Conservation (phyloP, 176 grass and related monocot species). For the Hyparrhenia diplandra region DNA sequence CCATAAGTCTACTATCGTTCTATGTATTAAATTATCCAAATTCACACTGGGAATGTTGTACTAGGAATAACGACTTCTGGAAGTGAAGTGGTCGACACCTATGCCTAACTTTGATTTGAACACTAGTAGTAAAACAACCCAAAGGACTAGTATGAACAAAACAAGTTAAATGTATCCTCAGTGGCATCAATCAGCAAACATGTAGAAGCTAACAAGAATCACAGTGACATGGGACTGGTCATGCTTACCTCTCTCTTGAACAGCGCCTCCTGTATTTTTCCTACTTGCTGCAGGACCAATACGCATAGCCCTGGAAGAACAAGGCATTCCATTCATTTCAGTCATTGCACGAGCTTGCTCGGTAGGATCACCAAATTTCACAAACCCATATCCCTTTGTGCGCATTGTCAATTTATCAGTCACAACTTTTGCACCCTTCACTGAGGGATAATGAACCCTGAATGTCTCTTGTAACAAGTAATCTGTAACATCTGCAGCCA, state of each 20-base stretch:
- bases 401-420: constrained; percentile 88
- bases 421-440: constrained; percentile 96
- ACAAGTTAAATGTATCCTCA: constrained; percentile 20
- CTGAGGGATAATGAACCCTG: constrained; percentile 71
- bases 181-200: constrained; percentile 9
- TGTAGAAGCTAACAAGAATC: background rate
- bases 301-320: constrained; percentile 85
- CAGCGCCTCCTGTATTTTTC: constrained; percentile 44
- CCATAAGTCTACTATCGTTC: constrained; percentile 68
- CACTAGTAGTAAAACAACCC: constrained; percentile 22
- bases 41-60: constrained; percentile 39
- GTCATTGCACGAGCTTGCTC: constrained; percentile 94
- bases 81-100: constrained; percentile 27
- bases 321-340: constrained; percentile 97
- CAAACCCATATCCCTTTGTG: constrained; percentile 96
- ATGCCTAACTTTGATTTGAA: constrained; percentile 36
- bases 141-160: background rate
- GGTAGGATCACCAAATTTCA: constrained; percentile 76
- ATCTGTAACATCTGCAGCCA: constrained; percentile 94
- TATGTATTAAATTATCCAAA: constrained; percentile 73
- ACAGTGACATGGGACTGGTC: background rate
- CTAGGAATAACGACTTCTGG: constrained; percentile 28
- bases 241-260: constrained; percentile 71
- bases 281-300: constrained; percentile 87
- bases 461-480: constrained; percentile 92